Base-by-base conservation (phyloP, 2,329 filamentous ascomycete genomes). In the Talaromyces sp. region DNA sequence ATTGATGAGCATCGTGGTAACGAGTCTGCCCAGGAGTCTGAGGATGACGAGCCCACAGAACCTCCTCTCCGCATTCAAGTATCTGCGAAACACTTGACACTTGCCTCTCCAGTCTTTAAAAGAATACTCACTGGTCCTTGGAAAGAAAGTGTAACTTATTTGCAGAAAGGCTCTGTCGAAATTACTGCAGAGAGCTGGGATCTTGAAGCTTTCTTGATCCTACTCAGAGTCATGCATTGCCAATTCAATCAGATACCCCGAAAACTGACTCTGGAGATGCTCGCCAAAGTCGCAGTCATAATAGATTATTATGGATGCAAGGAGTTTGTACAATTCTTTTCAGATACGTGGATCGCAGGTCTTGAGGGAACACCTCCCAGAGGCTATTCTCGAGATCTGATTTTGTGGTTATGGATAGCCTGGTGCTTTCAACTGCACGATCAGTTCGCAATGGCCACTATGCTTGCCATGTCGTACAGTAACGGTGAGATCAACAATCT, bases 331-430 rank as follows among this genome's bases (percentile, higher is more conserved):
- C 65, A 67, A 25, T 36, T 69, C 17, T 43, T 43, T 13, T n/a
- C 17, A 1, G 40, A 43, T 29, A 65, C 61, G n/a, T 73, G 71
- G 71, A 64, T 69, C 19, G 60, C 15, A 13, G 31, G 17, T 13
- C 38, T 65, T 19, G 25, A 63, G 7, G 31, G n/a, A 29, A 2
- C 17, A 31, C 3, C n/a, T 25, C 49, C 58, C 17, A 29, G 1
- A 1, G 40, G 10, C 13, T 62, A 66, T 59, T 66, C 58, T 56
- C 47, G 53, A 25, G 51, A 58, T 11, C 27, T 63, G 19, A 51
- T 63, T 27, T 22, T 62, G 51, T 54, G 64, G 59, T 17, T 66
- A 27, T 66, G 1, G 79, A 78, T 22, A 80, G 85, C 56, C 1
- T 65, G 38, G 43, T 40, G 53, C 56, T 58, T 65, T 8, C 22